These are phyloP conservation scores for Scalesia atractyloides DNA, from an alignment of 129 eudicot species.

Conservation along the genomic window DNA sequence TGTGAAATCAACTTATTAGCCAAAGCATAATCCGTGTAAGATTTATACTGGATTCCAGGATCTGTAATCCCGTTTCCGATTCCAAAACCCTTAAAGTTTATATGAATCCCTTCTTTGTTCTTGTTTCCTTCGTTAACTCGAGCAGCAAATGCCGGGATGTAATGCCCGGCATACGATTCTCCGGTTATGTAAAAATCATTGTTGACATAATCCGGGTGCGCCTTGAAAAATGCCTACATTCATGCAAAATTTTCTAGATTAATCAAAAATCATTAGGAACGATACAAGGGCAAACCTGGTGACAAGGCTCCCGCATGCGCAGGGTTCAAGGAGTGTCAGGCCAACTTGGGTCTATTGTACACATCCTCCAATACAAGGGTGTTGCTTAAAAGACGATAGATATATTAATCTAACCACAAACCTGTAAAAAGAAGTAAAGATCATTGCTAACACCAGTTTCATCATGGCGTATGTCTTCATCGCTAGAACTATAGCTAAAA, in stretches of 20 bases:
- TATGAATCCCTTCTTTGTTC: slow-evolving; percentile 60
- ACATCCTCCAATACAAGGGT: too few species aligned
- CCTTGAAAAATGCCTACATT: slow-evolving; percentile 70
- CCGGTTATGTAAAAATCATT: slow-evolving; percentile 90
- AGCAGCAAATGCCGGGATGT: slow-evolving; percentile 83
- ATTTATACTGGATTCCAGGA: slow-evolving; percentile 62
- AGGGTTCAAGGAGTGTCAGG: too few species aligned
- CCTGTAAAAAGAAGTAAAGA: slow-evolving; percentile 85
- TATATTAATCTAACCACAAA: background rate
- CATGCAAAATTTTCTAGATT: background rate
- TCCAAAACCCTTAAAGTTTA: slow-evolving; percentile 82
- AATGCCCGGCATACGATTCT: slow-evolving; percentile 94
- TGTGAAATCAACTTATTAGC: slow-evolving; percentile 45
- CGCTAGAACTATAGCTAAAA: slow-evolving; percentile 66
- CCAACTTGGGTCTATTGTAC: too few species aligned
- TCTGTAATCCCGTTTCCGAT: slow-evolving; percentile 84
- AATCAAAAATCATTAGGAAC: background rate
- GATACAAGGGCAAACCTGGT: too few species aligned
- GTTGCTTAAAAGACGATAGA: too few species aligned
- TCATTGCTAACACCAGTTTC: slow-evolving; percentile 70
- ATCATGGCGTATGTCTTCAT: slow-evolving; percentile 47
- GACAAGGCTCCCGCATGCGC: too few species aligned
- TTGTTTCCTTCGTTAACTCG: slow-evolving; percentile 67
- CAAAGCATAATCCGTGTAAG: slow-evolving; percentile 71
- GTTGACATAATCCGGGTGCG: slow-evolving; percentile 62